Conservation (phyloP, 192 early-diverging fungal species). For the Linnemannia hyalina region DNA sequence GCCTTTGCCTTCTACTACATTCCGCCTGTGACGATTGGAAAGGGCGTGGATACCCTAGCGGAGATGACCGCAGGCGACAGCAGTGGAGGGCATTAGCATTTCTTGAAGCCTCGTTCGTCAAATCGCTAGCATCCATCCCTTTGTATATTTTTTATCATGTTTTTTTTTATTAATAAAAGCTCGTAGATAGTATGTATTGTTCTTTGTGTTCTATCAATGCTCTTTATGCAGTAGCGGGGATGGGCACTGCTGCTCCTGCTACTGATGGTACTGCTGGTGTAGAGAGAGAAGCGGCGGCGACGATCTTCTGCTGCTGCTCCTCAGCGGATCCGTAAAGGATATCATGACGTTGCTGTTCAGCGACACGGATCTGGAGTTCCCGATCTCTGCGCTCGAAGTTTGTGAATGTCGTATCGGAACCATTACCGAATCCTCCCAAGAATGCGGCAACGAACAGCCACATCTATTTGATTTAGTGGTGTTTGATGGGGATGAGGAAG, state of each 20-base stretch:
- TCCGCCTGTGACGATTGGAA: conserved; percentile 7
- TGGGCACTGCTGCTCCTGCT: not conserved
- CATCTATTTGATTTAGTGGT: conserved; percentile 1
- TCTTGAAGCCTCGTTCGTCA: not conserved
- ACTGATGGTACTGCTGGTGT: conserved; percentile 9
- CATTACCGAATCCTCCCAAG: conserved; percentile 55
- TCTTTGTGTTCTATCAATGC: not conserved
- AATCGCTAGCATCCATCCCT: not conserved
- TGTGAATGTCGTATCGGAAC: conserved; percentile 50
- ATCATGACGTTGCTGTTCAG: conserved; percentile 44
- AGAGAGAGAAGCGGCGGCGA: conserved; percentile 17
- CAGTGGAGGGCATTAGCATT: not conserved
- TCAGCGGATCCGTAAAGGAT: conserved; percentile 34
- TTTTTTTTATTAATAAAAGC: not conserved
- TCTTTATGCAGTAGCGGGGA: conserved; percentile 7
- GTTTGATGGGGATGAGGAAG: not conserved
- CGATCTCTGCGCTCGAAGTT: conserved; percentile 54
- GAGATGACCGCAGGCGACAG: not conserved
- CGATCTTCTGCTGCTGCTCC: conserved; percentile 2
- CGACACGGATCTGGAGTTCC: conserved; percentile 42
- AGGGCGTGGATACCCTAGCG: not conserved
- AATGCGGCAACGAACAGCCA: conserved; percentile 52
- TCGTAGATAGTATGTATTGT: not conserved
- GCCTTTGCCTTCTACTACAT: conserved; percentile 73
- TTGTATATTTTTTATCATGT: not conserved